These are phyloP conservation scores for Udeniomyces megalosporus DNA, from an alignment of 768 basidiomycete genomes.

Conservation along the genomic window DNA sequence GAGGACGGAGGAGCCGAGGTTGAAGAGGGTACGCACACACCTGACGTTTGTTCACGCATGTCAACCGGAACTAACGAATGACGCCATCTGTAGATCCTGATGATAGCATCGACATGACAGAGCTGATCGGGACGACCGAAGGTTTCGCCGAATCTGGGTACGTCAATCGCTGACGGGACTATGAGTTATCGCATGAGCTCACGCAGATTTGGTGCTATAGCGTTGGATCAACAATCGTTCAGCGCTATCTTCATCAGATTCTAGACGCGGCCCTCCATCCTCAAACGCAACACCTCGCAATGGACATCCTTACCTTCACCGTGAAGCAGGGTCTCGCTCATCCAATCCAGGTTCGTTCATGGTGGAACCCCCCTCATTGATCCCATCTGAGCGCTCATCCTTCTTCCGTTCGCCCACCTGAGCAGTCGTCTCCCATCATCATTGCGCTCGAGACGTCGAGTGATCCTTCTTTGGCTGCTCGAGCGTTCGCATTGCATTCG, in stretches of 20 bases:
- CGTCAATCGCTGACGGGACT: no score
- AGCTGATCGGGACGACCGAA: constrained; percentile 85
- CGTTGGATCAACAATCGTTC: constrained; percentile 83
- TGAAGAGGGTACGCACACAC: neutral
- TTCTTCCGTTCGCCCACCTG: neutral
- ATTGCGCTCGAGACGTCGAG: constrained; percentile 84
- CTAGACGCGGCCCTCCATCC: constrained; percentile 57
- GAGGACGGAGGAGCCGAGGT: neutral
- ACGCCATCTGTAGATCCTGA: neutral
- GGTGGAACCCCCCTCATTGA: no score
- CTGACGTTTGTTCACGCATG: neutral
- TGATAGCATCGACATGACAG: constrained; percentile 62
- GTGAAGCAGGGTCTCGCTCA: constrained; percentile 91
- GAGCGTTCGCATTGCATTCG: constrained; percentile 65
- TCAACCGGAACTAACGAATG: neutral
- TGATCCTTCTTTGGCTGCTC: constrained; percentile 41
- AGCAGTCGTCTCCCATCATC: constrained; percentile 74
- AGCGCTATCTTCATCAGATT: constrained; percentile 73
- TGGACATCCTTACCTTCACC: constrained; percentile 83
- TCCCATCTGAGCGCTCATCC: neutral
- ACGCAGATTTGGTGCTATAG: constrained; percentile 36
- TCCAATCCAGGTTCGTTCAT: constrained; percentile 55
- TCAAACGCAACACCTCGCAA: constrained; percentile 61
- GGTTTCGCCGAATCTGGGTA: constrained; percentile 96
- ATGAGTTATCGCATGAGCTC: no score